Evolutionary conservation across 1,284 basidiomycete genomes (phyloP), one percentile per base, ranked within the genome.

Genomic region (Coniophora puteana): DNA sequence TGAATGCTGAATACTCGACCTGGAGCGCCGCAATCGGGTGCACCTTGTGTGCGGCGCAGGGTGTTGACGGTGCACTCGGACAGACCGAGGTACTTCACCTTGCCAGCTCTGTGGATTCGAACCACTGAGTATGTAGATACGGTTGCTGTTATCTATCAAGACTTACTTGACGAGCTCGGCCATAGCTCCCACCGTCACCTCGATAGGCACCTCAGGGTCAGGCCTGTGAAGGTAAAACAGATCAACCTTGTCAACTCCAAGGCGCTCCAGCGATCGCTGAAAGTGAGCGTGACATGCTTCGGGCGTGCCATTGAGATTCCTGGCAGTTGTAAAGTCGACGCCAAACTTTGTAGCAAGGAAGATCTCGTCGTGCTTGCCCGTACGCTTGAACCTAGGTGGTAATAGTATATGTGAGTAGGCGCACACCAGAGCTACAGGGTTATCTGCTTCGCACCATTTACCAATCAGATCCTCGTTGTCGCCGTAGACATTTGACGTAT

Each of bases 341-440:
- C 64, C 67, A 29, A 68, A 69, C 52, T 73, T 74, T 39, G 71
- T 72, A 1, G 67, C 69, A 3, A 74, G 61, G 55, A 74, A 74
- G 28, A 74, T 66, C 32, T 71, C 54, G 33, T 59, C 47, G 6
- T 66, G 58, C 51, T 67, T 66, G 4, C 66, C 66, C 0, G 57
- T 62, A 29, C 47, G 53, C 39, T 61, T 61, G 50, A 69, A 61
- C 67, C 66, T 63, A 38, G 37, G 36, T 8, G 3, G n/a, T 37
- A 18, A 7, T 20, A 13, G 13, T 31, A 7, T 16, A 5, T 21
- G 4, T 22, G 8, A 10, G 18, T 10, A 14, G 26, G 8, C 3
- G 14, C n/a, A 5, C 11, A 10, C 17, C 18, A 17, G 12, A 18
- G n/a, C 8, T 20, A 21, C 17, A 30, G 16, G 30, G 29, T 18